Conservation (phyloP, 2,329 filamentous ascomycete genomes). For the Madurella mycetomatis region DNA sequence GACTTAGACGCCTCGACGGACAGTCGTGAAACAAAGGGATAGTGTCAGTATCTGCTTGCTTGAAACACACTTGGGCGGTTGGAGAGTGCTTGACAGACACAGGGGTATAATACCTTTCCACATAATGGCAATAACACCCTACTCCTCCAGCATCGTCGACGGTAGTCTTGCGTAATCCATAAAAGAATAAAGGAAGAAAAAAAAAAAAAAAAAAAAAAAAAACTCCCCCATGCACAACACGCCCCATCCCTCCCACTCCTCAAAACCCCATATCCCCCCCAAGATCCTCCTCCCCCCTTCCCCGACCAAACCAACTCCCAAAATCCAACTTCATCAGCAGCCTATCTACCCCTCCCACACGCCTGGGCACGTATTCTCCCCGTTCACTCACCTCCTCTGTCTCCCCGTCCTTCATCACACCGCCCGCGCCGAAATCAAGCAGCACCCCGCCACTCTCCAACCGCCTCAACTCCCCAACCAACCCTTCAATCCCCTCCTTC, state of each 20-base stretch:
- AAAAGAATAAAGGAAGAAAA: too few relatives aligned
- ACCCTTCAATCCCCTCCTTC: slow-evolving; percentile 61
- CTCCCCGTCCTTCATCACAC: slow-evolving; percentile 34
- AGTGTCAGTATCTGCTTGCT: too few relatives aligned
- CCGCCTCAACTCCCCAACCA: slow-evolving; percentile 53
- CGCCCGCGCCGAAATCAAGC: slow-evolving; percentile 28
- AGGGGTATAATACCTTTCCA: slow-evolving; percentile 3
- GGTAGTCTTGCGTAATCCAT: too few relatives aligned
- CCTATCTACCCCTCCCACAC: slow-evolving; percentile 75
- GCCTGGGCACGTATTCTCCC: slow-evolving; percentile 61
- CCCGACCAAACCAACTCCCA: slow-evolving; percentile 51
- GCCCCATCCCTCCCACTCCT: background rate
- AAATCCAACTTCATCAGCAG: slow-evolving; percentile 88
- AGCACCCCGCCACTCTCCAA: slow-evolving; percentile 37
- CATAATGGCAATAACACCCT: background rate
- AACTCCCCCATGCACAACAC: too few relatives aligned
- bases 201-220: too few relatives aligned
- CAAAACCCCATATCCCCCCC: slow-evolving; percentile 4
- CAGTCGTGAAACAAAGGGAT: too few relatives aligned
- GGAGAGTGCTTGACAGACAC: background rate
- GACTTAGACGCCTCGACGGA: too few relatives aligned
- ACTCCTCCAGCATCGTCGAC: background rate
- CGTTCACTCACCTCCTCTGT: slow-evolving; percentile 41
- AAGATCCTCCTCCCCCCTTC: slow-evolving; percentile 9
- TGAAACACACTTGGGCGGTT: background rate